phyloP scores from a whole-genome alignment of 2,329 filamentous ascomycete genomes.

The Cercospora citrullina region DNA sequence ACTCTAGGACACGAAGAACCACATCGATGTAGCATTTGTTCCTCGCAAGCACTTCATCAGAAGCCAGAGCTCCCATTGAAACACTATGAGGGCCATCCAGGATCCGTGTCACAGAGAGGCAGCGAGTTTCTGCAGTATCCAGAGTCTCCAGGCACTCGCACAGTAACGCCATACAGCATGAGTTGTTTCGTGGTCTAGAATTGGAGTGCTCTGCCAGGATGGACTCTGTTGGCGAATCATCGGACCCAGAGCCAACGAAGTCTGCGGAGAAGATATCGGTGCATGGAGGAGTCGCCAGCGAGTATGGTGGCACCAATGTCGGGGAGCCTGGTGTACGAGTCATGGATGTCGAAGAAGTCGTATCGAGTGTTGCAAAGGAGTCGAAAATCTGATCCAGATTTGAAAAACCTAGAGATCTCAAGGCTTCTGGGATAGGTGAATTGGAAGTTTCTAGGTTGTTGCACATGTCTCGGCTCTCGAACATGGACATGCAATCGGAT shows the following conservation, averaged over 20 bases:
- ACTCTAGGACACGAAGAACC: neutral
- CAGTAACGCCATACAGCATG: neutral
- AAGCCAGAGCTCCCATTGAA: neutral
- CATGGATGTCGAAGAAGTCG: neutral
- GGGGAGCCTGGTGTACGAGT: neutral
- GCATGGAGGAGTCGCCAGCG: neutral
- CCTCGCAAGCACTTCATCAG: neutral
- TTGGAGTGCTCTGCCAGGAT: neutral
- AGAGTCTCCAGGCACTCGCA: neutral
- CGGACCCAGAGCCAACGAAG: neutral
- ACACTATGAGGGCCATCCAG: neutral
- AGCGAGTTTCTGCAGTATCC: neutral
- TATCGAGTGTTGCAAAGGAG: neutral
- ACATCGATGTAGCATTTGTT: neutral
- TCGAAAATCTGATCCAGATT: neutral
- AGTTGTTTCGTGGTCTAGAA: neutral
- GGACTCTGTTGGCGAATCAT: neutral
- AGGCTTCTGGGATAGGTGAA: neutral
- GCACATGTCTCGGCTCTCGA: neutral
- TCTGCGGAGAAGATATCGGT: neutral
- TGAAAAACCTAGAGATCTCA: neutral
- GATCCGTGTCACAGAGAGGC: neutral
- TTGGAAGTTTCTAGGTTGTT: neutral
- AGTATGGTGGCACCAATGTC: neutral
- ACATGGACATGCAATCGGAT: neutral